Conservation (phyloP, 805 yeast genomes). For the Myxozyma vanderwaltii region DNA sequence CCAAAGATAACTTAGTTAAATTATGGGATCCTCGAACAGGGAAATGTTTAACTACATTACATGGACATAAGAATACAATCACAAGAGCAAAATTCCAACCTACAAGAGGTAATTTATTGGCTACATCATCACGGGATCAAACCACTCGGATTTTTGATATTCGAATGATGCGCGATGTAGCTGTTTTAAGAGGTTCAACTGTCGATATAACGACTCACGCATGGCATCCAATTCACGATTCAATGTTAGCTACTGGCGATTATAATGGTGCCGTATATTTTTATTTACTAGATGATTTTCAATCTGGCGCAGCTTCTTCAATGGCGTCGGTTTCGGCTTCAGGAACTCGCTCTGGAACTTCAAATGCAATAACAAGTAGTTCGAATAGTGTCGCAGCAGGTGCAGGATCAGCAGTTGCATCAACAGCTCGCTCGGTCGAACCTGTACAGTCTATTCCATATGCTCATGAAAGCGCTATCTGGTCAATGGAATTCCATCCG, state of each 20-base stretch:
- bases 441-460: conserved; percentile 62
- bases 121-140: conserved; percentile 86
- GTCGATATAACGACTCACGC: conserved; percentile 81
- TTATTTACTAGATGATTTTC: conserved; percentile 59
- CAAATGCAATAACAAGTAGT: not conserved
- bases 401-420: conserved; percentile 1
- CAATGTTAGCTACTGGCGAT: conserved; percentile 78
- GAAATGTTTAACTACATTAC: conserved; percentile 72
- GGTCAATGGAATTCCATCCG: conserved; percentile 90
- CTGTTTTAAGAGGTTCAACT: conserved; percentile 74
- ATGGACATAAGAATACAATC: conserved; percentile 95
- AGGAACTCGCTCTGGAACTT: not conserved
- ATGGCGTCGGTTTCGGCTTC: conserved; percentile 9
- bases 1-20: conserved; percentile 90
- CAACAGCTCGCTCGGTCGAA: conserved; percentile 33
- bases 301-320: conserved; percentile 39
- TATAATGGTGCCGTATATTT: conserved; percentile 86
- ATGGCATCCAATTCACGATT: conserved; percentile 91
- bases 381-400: conserved; percentile 23
- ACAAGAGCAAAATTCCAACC: conserved; percentile 84
- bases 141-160: conserved; percentile 87
- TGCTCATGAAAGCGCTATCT: conserved; percentile 93
- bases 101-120: conserved; percentile 71
- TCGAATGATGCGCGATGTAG: conserved; percentile 76
- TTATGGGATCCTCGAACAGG: conserved; percentile 94